phyloP scores from a whole-genome alignment of 179 eudicot species.

The Monotropa hypopitys region DNA sequence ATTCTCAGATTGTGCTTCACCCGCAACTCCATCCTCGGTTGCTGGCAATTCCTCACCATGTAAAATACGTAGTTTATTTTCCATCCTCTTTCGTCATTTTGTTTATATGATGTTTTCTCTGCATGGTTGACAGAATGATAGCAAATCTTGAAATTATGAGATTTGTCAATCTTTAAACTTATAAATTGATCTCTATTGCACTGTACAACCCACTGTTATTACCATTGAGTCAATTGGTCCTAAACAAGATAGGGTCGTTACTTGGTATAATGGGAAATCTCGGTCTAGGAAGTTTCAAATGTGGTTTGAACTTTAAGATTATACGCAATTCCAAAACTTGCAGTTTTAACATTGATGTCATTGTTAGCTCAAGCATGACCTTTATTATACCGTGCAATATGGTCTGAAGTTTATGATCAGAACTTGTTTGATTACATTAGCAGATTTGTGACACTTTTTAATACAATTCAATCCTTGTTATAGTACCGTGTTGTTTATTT shows the following conservation, averaged over 20 bases:
- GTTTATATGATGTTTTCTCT: background rate
- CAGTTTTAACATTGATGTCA: background rate
- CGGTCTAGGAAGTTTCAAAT: background rate
- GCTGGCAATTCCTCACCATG: constrained; percentile 91
- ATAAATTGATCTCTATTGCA: background rate
- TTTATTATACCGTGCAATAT: background rate
- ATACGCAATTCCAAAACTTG: background rate
- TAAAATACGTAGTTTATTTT: constrained; percentile 13
- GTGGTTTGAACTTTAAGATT: background rate
- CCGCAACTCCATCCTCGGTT: constrained; percentile 74
- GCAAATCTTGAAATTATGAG: background rate
- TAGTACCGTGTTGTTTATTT: background rate
- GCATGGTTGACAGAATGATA: background rate
- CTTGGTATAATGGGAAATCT: background rate
- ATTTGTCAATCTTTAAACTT: background rate
- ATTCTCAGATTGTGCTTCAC: constrained; percentile 62
- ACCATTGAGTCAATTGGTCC: background rate
- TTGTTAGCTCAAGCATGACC: background rate
- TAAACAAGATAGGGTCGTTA: background rate
- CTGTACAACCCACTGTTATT: background rate
- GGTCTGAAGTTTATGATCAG: background rate
- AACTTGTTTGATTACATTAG: background rate
- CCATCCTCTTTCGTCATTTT: background rate
- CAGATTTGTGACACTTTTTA: background rate
- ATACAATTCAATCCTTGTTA: background rate